Evolutionary conservation across 2,329 filamentous ascomycete species (phyloP).

Genomic region (Lojkania enalia): DNA sequence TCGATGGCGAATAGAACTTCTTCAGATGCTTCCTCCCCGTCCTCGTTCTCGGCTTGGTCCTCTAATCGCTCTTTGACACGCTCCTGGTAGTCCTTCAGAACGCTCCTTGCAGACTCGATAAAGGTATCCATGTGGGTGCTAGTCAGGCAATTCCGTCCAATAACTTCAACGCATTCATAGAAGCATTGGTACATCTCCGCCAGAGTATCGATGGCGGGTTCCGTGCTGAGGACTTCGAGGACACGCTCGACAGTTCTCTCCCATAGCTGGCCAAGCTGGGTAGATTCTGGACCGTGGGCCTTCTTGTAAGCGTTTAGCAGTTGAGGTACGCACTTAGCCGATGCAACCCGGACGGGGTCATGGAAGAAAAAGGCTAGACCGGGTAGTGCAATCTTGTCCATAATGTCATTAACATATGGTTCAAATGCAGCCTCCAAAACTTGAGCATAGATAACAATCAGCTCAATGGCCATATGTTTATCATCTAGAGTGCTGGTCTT

Average conservation of each 20-base stretch:
- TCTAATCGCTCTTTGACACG: slow-evolving; percentile 83
- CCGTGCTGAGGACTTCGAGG: slow-evolving; percentile 87
- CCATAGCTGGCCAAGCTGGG: slow-evolving; percentile 83
- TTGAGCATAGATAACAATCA: slow-evolving; percentile 95
- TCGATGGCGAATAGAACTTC: slow-evolving; percentile 90
- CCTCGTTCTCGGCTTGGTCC: slow-evolving; percentile 80
- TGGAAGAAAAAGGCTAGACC: slow-evolving; percentile 99
- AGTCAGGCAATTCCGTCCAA: slow-evolving; percentile 81
- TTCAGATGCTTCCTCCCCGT: slow-evolving; percentile 87
- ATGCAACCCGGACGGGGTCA: slow-evolving; percentile 92
- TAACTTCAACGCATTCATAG: slow-evolving; percentile 95
- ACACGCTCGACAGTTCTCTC: slow-evolving; percentile 83
- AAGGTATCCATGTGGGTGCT: slow-evolving; percentile 81
- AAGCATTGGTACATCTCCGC: slow-evolving; percentile 99
- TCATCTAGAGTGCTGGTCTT: slow-evolving; percentile 96
- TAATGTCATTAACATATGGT: slow-evolving; percentile 86
- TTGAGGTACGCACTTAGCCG: slow-evolving; percentile 91
- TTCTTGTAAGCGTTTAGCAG: slow-evolving; percentile 94
- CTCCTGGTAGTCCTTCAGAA: slow-evolving; percentile 89
- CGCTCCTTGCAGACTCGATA: slow-evolving; percentile 81
- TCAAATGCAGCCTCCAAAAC: slow-evolving; percentile 92
- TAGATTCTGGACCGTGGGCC: slow-evolving; percentile 78
- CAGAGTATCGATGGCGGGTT: slow-evolving; percentile 93
- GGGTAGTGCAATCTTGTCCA: slow-evolving; percentile 94
- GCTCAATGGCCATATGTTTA: slow-evolving; percentile 99